A percentile compares a stretch with the other conserved stretches of the same genome.
Evolutionary conservation across 345 rosid genomes (phyloP).

Genomic region (Lepidium africanum): DNA sequence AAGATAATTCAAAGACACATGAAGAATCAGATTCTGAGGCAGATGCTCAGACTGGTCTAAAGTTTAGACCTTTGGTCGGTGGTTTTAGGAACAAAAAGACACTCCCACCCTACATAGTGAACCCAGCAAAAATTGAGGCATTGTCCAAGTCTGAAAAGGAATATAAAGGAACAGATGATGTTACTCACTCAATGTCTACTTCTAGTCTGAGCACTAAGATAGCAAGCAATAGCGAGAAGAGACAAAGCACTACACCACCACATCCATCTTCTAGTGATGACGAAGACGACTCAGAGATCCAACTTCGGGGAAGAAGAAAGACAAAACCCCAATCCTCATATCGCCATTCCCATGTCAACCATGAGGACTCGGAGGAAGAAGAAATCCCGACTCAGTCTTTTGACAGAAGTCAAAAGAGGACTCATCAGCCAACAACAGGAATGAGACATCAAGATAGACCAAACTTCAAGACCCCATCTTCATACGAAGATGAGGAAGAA

Average conservation of each 20-base stretch:
- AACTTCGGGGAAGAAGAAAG: constrained; percentile 19
- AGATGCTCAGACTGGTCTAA: constrained; percentile 32
- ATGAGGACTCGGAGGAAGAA: constrained; percentile 16
- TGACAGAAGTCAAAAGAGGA: constrained; percentile 14
- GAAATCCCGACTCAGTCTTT: background rate
- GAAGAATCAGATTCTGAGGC: constrained; percentile 24
- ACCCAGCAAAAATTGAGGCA: constrained; percentile 13
- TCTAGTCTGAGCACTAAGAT: constrained; percentile 19
- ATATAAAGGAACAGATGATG: constrained; percentile 6
- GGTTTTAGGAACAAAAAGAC: constrained; percentile 59
- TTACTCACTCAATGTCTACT: constrained; percentile 18
- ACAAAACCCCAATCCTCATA: constrained; percentile 3
- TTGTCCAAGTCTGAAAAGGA: constrained; percentile 31
- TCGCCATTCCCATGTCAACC: background rate
- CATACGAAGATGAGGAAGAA: constrained; percentile 36
- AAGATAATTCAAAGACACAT: constrained; percentile 25
- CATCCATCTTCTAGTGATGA: constrained; percentile 25
- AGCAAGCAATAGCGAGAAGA: constrained; percentile 24
- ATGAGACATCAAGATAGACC: background rate
- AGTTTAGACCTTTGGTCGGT: constrained; percentile 51
- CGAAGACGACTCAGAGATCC: constrained; percentile 36
- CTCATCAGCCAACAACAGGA: constrained; percentile 6
- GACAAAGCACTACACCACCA: constrained; percentile 22
- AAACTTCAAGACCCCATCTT: constrained; percentile 17
- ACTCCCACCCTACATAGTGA: constrained; percentile 43